These are phyloP conservation scores for Digitaria exilis DNA, from an alignment of 202 grass and related monocot genomes.

Conservation along the genomic window DNA sequence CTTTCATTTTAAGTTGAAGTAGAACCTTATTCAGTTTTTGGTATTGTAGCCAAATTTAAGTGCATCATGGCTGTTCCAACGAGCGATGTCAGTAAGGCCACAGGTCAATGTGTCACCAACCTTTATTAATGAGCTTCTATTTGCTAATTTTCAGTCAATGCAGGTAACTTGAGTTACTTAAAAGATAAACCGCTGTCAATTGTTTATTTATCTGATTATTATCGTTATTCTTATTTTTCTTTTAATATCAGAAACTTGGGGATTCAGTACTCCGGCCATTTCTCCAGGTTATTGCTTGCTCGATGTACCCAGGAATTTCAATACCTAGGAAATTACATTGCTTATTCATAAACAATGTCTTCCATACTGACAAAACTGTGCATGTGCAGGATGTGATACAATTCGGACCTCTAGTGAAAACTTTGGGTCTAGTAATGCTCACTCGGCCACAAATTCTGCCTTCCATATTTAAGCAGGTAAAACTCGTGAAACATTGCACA, in stretches of 20 bases:
- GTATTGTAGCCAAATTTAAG: slow-evolving; percentile 85
- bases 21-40: slow-evolving; percentile 19
- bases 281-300: slow-evolving; percentile 65
- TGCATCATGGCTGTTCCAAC: slow-evolving; percentile 95
- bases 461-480: slow-evolving; percentile 92
- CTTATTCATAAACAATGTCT: neutral
- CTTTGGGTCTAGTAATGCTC: slow-evolving; percentile 83
- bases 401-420: slow-evolving; percentile 85
- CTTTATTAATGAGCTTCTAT: slow-evolving; percentile 94
- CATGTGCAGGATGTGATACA: slow-evolving; percentile 91
- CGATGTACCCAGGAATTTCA: slow-evolving; percentile 8
- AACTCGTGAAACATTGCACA: neutral
- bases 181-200: slow-evolving; percentile 28
- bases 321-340: neutral
- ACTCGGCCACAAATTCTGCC: slow-evolving; percentile 73
- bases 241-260: slow-evolving; percentile 70
- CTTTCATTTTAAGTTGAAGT: slow-evolving; percentile 11
- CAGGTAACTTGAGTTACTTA: slow-evolving; percentile 51
- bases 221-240: slow-evolving; percentile 26
- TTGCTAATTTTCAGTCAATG: slow-evolving; percentile 92
- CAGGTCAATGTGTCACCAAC: slow-evolving; percentile 62
- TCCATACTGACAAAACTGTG: slow-evolving; percentile 28
- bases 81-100: slow-evolving; percentile 87
- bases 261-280: slow-evolving; percentile 78
- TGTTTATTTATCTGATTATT: slow-evolving; percentile 26